Conservation (phyloP, 371 early-diverging fungal genomes). For the Mortierella sp. region DNA sequence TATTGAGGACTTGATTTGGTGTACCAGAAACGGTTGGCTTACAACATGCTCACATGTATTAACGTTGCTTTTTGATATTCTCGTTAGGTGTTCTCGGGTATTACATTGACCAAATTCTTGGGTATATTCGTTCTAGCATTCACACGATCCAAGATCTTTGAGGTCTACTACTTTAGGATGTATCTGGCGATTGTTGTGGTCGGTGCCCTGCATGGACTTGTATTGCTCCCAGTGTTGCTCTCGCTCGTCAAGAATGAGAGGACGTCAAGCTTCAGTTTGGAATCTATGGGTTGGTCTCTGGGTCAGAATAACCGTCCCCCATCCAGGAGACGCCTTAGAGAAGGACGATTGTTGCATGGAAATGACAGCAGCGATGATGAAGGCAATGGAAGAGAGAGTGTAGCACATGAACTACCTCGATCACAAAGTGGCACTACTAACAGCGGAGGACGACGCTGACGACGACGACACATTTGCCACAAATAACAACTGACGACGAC, state of each 20-base stretch:
- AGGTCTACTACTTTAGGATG: conserved; percentile 84
- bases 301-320: not conserved
- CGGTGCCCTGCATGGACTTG: conserved; percentile 78
- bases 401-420: conserved; percentile 40
- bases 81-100: conserved; percentile 75
- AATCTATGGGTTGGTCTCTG: conserved; percentile 42
- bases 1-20: not conserved
- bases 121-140: conserved; percentile 80
- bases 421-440: conserved; percentile 33
- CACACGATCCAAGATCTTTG: conserved; percentile 79
- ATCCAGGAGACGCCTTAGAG: conserved; percentile 31
- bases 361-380: conserved; percentile 49
- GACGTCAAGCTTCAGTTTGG: conserved; percentile 25
- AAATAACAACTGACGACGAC: too few relatives aligned
- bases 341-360: conserved; percentile 39
- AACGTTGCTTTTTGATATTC: not conserved
- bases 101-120: conserved; percentile 79
- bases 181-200: conserved; percentile 76
- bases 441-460: conserved; percentile 23
- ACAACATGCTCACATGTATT: too few relatives aligned
- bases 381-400: conserved; percentile 27
- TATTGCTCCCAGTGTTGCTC: conserved; percentile 73
- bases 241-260: conserved; percentile 56
- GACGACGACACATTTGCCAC: too few relatives aligned
- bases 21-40: too few relatives aligned